Conservation (phyloP, 805 yeast genomes). For the Yarrowia bubula region DNA sequence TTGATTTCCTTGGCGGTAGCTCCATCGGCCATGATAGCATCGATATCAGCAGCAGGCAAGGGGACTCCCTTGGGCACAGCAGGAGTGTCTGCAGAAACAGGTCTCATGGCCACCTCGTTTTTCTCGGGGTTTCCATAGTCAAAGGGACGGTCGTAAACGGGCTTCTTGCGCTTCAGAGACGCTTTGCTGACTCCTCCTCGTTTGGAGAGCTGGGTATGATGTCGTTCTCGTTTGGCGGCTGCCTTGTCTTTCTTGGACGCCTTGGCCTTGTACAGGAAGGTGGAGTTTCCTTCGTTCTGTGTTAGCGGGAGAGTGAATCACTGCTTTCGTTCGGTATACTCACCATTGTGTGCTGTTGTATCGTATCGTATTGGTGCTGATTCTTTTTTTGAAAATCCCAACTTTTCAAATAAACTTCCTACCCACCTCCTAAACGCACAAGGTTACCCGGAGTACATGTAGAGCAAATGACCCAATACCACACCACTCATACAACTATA, state of each 20-base stretch:
- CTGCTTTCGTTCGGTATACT: background rate
- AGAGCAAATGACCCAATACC: constrained; percentile 15
- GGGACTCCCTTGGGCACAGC: background rate
- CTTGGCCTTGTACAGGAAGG: constrained; percentile 15
- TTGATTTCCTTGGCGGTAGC: constrained; percentile 22
- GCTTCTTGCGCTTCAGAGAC: background rate
- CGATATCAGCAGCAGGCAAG: constrained; percentile 5
- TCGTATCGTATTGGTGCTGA: background rate
- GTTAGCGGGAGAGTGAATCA: background rate
- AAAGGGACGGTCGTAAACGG: constrained; percentile 1
- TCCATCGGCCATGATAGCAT: constrained; percentile 15
- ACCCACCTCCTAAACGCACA: background rate
- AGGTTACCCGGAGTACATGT: constrained; percentile 20
- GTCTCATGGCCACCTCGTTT: constrained; percentile 15
- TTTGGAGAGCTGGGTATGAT: background rate
- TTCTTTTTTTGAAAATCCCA: background rate
- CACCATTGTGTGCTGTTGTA: background rate
- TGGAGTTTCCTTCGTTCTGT: background rate
- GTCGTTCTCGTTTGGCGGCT: constrained; percentile 11
- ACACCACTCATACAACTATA: background rate
- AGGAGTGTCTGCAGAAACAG: background rate
- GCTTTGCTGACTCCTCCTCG: constrained; percentile 11
- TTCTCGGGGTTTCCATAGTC: constrained; percentile 21
- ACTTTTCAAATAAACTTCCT: background rate
- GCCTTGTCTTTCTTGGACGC: constrained; percentile 19